Evolutionary conservation across 768 basidiomycete species (phyloP).

Genomic region (Mrakia hoshinonis): DNA sequence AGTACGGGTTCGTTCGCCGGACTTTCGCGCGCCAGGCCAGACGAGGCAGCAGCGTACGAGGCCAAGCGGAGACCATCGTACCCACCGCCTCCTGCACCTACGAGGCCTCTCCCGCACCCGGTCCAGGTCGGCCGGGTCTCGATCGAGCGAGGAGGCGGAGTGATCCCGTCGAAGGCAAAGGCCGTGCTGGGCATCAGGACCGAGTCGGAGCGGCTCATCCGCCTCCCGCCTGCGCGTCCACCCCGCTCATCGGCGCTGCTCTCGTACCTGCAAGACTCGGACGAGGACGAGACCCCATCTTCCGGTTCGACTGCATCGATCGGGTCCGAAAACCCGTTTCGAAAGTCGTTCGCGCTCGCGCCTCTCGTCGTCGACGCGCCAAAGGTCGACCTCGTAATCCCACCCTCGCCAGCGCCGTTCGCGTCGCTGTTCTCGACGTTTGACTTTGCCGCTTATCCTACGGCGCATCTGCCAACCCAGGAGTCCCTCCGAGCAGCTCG

Average conservation of each 20-base stretch:
- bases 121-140: not conserved
- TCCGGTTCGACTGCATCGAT: not conserved
- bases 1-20: not conserved
- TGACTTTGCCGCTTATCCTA: not conserved
- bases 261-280: not conserved
- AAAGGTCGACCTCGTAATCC: not conserved
- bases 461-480: not conserved
- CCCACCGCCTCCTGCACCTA: not conserved
- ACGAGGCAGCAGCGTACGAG: not conserved
- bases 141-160: conserved; percentile 2
- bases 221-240: not conserved
- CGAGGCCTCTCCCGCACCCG: not conserved
- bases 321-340: not conserved
- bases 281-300: not conserved
- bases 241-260: not conserved
- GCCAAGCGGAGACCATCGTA: not conserved
- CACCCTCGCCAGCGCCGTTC: not conserved
- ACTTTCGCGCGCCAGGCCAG: not conserved
- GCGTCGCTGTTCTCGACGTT: not conserved
- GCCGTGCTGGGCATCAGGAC: not conserved
- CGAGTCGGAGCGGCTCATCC: not conserved
- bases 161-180: not conserved
- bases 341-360: not conserved
- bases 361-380: not conserved
- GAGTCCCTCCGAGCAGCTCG: not conserved